phyloP scores from a whole-genome alignment of 768 basidiomycete genomes.

The Tricholoma sp. region DNA sequence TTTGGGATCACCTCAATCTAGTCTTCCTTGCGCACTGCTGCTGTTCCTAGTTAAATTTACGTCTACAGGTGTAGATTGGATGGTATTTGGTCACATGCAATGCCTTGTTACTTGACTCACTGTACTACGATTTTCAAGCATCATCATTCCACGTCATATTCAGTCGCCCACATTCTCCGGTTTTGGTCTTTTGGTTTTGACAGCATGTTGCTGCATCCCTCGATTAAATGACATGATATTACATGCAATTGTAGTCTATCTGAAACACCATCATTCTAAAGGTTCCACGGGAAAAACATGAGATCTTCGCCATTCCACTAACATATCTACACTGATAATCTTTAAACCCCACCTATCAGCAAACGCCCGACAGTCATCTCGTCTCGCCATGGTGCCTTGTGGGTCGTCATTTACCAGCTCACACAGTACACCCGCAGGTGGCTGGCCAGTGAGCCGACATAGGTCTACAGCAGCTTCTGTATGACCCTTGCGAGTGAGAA shows the following conservation, averaged over 20 bases:
- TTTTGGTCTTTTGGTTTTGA: too few relatives aligned
- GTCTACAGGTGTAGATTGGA: too few relatives aligned
- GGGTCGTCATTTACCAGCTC: conserved; percentile 93
- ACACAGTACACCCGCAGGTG: conserved; percentile 81
- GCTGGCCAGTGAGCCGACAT: conserved; percentile 66
- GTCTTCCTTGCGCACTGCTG: not conserved
- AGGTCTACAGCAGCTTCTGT: conserved; percentile 90
- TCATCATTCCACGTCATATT: too few relatives aligned
- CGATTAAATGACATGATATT: too few relatives aligned
- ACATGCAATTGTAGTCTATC: not conserved
- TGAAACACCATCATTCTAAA: not conserved
- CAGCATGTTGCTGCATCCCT: too few relatives aligned
- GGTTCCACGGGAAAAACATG: conserved; percentile 16
- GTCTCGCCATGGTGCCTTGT: conserved; percentile 86
- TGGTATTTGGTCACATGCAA: too few relatives aligned
- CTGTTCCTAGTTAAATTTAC: not conserved
- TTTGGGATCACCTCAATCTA: not conserved
- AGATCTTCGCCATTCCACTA: conserved; percentile 45
- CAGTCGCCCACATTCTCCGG: too few relatives aligned
- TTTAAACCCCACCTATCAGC: conserved; percentile 87
- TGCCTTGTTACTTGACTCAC: too few relatives aligned
- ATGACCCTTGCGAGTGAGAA: conserved; percentile 84
- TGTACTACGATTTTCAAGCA: too few relatives aligned
- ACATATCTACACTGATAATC: conserved; percentile 92
- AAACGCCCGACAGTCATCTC: conserved; percentile 90